Evolutionary conservation across 495 filamentous ascomycete species (phyloP).

Genomic region (Penicillium manginii): DNA sequence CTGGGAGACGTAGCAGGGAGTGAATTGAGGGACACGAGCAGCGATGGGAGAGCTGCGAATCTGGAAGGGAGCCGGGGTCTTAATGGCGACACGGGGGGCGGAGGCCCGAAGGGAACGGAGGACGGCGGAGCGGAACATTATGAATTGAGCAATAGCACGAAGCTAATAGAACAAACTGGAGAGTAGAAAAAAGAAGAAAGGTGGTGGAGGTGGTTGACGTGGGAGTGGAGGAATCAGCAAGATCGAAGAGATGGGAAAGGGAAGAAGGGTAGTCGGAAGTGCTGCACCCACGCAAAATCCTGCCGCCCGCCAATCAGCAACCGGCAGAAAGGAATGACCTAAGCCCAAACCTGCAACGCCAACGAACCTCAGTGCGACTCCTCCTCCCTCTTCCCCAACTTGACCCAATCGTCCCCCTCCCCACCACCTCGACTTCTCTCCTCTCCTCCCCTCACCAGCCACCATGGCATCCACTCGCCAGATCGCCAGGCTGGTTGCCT

Average conservation of each 20-base stretch:
- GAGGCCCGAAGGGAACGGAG: conserved; percentile 65
- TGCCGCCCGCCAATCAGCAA: conserved; percentile 49
- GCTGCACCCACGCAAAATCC: conserved; percentile 45
- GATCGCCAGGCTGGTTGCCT: conserved; percentile 56
- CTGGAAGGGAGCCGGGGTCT: conserved; percentile 56
- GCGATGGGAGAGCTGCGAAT: conserved; percentile 59
- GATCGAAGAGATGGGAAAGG: conserved; percentile 9
- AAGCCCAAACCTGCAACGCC: conserved; percentile 44
- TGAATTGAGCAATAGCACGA: conserved; percentile 41
- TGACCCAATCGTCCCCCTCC: conserved; percentile 16
- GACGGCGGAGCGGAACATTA: conserved; percentile 85
- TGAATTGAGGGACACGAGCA: conserved; percentile 48
- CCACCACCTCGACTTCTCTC: conserved; percentile 23
- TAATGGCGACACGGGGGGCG: conserved; percentile 57
- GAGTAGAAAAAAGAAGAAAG: conserved; percentile 17
- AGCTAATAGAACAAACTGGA: conserved; percentile 16
- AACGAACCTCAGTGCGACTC: conserved; percentile 28
- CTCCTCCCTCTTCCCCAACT: not conserved
- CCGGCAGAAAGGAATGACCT: conserved; percentile 52
- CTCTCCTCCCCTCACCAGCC: conserved; percentile 24
- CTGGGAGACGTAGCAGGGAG: conserved; percentile 56
- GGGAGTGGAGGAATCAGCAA: conserved; percentile 17
- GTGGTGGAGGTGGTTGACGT: conserved; percentile 19
- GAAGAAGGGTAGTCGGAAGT: conserved; percentile 32
- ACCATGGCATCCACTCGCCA: conserved; percentile 58